Percentiles rank a stretch among this genome's conserved stretches.
Evolutionary conservation across 305 asterid genomes (phyloP).

Genomic region (Striga hermonthica): DNA sequence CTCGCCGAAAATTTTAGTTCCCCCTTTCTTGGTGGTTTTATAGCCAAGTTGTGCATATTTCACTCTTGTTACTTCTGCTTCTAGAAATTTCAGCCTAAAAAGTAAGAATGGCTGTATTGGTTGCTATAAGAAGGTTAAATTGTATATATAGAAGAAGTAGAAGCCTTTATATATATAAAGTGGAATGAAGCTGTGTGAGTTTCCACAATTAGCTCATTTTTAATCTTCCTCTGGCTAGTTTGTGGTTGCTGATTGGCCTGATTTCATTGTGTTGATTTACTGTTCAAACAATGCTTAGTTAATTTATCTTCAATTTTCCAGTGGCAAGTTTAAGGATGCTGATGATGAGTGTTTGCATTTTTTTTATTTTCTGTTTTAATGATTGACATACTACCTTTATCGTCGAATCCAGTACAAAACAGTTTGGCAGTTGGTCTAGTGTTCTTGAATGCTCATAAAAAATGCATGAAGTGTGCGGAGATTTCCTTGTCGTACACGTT

Average conservation of each 20-base stretch:
- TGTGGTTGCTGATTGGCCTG: too few species aligned
- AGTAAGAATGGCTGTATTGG: background rate
- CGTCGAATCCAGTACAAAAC: slow-evolving; percentile 2
- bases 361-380: background rate
- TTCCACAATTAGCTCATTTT: too few species aligned
- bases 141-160: slow-evolving; percentile 3
- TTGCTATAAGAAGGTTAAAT: slow-evolving; percentile 20
- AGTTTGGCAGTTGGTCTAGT: slow-evolving; percentile 9
- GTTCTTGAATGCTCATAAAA: slow-evolving; percentile 1
- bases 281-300: background rate
- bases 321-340: background rate
- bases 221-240: too few species aligned
- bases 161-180: background rate
- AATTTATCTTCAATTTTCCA: background rate
- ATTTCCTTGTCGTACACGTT: slow-evolving; percentile 16
- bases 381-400: slow-evolving; percentile 4
- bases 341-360: background rate
- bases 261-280: background rate
- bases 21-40: slow-evolving; percentile 2
- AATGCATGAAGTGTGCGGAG: background rate
- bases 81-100: background rate
- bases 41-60: background rate
- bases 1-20: background rate
- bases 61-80: background rate
- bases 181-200: too few species aligned